Evolutionary conservation across 2,329 filamentous ascomycete species (phyloP).

Genomic region (Huntiella omanensis): DNA sequence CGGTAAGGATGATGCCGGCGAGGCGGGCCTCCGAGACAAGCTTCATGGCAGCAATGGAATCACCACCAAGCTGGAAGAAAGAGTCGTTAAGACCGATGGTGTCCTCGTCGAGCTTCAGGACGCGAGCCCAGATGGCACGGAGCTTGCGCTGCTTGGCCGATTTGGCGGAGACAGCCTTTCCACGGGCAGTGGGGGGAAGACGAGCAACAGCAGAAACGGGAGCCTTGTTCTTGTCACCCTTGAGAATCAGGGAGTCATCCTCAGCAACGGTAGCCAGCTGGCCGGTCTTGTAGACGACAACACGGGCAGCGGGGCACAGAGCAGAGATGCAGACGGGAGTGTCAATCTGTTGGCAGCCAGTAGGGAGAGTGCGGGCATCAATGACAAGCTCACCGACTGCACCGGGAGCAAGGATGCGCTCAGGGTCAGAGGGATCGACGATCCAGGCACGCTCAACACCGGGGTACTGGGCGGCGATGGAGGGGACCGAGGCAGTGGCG

Average conservation of each 20-base stretch:
- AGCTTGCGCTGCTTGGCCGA: conserved; percentile 26
- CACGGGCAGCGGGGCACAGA: conserved; percentile 9
- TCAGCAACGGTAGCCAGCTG: conserved; percentile 22
- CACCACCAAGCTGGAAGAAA: conserved; percentile 42
- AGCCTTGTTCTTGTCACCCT: conserved; percentile 13
- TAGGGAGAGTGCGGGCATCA: conserved; percentile 15
- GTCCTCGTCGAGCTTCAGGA: conserved; percentile 25
- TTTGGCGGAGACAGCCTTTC: conserved; percentile 20
- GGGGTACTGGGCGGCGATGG: conserved; percentile 14
- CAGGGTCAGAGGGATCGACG: conserved; percentile 20
- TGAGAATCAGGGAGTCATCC: conserved; percentile 17
- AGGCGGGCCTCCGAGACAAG: conserved; percentile 35
- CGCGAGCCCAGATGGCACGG: conserved; percentile 28
- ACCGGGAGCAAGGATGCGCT: conserved; percentile 22
- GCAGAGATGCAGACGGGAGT: conserved; percentile 17
- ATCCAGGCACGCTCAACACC: conserved; percentile 21
- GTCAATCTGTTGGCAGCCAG: conserved; percentile 15
- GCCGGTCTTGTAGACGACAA: conserved; percentile 22
- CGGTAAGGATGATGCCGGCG: conserved; percentile 29
- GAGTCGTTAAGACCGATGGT: conserved; percentile 34
- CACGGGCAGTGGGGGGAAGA: conserved; percentile 1
- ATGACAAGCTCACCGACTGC: conserved; percentile 27
- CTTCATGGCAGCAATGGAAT: conserved; percentile 43
- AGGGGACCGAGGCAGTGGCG: conserved; percentile 14
- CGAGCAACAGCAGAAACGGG: conserved; percentile 5